These are phyloP conservation scores for Fusarium solani-melongenae DNA, from an alignment of 2,329 filamentous ascomycete genomes.

Conservation along the genomic window DNA sequence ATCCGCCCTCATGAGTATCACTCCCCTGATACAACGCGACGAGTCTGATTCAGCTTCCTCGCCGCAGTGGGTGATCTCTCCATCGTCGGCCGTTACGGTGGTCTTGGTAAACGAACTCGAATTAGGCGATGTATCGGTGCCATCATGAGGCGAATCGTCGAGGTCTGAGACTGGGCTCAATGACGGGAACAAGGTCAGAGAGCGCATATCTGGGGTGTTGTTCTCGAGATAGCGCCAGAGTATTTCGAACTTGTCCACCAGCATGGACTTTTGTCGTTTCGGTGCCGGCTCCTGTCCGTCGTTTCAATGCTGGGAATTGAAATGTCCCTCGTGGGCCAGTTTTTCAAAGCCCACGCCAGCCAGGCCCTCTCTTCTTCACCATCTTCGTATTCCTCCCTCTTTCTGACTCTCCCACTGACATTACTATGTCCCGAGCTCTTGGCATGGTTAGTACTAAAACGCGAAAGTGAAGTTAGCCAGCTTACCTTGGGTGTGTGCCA, in stretches of 20 bases:
- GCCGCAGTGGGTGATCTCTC: no score
- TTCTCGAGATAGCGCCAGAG: background rate
- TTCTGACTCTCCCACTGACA: background rate
- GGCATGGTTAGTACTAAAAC: background rate
- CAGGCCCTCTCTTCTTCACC: background rate
- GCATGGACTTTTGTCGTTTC: background rate
- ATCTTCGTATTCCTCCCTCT: background rate
- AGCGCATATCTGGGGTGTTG: background rate
- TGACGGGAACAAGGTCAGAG: background rate
- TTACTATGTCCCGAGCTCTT: background rate
- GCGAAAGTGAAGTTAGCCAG: background rate
- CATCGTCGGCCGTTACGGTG: background rate
- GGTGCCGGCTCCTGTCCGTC: background rate
- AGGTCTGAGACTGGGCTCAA: background rate
- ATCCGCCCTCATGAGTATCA: background rate
- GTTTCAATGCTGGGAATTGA: conserved; percentile 14
- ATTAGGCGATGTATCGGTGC: background rate
- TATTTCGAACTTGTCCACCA: background rate
- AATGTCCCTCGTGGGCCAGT: conserved; percentile 17
- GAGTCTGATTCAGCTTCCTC: background rate
- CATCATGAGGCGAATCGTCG: background rate
- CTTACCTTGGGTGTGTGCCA: background rate
- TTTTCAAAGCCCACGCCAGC: background rate
- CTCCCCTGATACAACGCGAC: background rate
- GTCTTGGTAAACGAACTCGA: background rate